These are phyloP conservation scores for Boletus semigastroideus DNA, from an alignment of 1,284 basidiomycete genomes.

Conservation along the genomic window DNA sequence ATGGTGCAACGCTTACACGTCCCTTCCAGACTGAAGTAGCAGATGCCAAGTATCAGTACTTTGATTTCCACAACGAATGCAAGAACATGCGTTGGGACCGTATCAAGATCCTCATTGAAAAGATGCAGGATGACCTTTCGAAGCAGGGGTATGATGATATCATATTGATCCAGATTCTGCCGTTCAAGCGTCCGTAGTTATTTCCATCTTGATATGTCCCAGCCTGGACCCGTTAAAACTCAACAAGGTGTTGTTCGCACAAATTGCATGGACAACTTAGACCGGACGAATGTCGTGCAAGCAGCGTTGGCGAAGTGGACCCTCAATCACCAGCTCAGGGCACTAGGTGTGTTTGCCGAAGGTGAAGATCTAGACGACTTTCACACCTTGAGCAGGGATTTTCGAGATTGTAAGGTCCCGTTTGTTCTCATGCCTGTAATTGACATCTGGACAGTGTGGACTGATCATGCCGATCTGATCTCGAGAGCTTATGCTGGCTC, in stretches of 20 bases:
- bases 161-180: not conserved
- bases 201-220: constrained; percentile 61
- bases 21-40: constrained; percentile 54
- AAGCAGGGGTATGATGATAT: constrained; percentile 60
- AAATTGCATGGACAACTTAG: constrained; percentile 95
- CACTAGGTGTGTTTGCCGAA: constrained; percentile 67
- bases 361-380: constrained; percentile 78
- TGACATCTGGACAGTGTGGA: constrained; percentile 75
- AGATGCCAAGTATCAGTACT: constrained; percentile 88
- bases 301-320: constrained; percentile 84
- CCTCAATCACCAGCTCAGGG: constrained; percentile 77
- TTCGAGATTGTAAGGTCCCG: constrained; percentile 76
- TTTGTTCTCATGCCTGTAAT: not conserved
- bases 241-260: constrained; percentile 76
- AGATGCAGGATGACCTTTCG: constrained; percentile 72
- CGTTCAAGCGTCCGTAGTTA: constrained; percentile 48
- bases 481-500: constrained; percentile 93
- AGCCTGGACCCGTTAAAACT: constrained; percentile 46
- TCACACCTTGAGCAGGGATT: constrained; percentile 75
- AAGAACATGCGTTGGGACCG: constrained; percentile 95
- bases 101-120: constrained; percentile 81
- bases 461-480: constrained; percentile 93
- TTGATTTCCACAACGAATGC: constrained; percentile 98
- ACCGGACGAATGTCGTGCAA: constrained; percentile 97
- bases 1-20: constrained; percentile 3